phyloP scores from a whole-genome alignment of 2,329 filamentous ascomycete genomes.

The Xylaria sp. region DNA sequence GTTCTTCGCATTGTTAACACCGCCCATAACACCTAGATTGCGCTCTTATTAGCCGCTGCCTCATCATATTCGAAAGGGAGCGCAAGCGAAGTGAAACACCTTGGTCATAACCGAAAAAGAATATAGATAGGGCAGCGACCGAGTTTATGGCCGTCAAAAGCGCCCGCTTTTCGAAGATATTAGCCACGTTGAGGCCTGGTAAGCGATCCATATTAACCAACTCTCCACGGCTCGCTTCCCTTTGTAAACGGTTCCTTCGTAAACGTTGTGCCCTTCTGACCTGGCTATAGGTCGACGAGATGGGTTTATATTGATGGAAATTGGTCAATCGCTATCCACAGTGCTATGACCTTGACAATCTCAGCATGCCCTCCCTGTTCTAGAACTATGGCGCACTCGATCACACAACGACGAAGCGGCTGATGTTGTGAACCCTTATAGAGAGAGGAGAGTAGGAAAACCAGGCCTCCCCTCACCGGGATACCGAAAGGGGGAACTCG shows the following conservation, averaged over 20 bases:
- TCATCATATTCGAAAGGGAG: background rate
- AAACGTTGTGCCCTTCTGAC: background rate
- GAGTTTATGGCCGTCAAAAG: conserved; percentile 63
- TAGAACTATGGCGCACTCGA: no score
- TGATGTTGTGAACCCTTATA: no score
- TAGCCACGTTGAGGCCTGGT: conserved; percentile 50
- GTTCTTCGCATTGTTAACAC: conserved; percentile 73
- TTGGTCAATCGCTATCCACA: no score
- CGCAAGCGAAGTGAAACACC: conserved; percentile 48
- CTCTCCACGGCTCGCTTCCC: background rate
- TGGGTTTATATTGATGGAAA: no score
- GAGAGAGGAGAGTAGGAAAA: no score
- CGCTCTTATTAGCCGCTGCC: conserved; percentile 5
- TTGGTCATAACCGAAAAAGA: conserved; percentile 73
- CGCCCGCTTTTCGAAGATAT: conserved; percentile 49
- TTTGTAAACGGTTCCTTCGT: background rate
- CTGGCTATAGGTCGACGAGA: no score
- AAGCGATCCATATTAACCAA: conserved; percentile 47
- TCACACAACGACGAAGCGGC: no score
- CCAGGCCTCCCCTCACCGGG: no score
- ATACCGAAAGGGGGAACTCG: no score
- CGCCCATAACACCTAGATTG: conserved; percentile 62
- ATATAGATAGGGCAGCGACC: conserved; percentile 72
- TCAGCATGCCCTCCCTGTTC: no score
- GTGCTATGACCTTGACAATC: no score